Evolutionary conservation across 2,329 filamentous ascomycete genomes (phyloP).

Genomic region (Stylonectria norvegica): DNA sequence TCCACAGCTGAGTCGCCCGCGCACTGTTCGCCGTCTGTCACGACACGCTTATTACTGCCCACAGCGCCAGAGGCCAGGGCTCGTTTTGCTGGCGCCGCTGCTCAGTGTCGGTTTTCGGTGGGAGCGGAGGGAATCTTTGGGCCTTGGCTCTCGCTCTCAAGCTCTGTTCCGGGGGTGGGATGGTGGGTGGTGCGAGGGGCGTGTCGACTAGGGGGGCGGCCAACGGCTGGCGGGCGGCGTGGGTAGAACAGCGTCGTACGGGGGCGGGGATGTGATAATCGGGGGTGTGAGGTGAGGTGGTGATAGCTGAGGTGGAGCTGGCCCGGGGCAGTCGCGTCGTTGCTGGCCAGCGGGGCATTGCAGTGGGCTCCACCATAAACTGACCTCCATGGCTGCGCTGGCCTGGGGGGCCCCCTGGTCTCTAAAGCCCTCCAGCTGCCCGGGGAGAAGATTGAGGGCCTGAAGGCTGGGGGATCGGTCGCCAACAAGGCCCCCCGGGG

Average conservation of each 20-base stretch:
- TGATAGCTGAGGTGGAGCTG: conserved; percentile 20
- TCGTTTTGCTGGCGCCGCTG: conserved; percentile 23
- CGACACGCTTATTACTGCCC: no score
- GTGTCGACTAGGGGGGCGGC: conserved; percentile 21
- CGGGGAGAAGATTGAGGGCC: no score
- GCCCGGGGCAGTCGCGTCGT: not conserved
- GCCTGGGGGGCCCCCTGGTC: no score
- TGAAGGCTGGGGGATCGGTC: no score
- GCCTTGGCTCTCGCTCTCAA: no score
- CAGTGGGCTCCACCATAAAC: no score
- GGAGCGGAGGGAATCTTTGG: conserved; percentile 21
- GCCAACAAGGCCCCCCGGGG: no score
- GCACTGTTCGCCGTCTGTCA: conserved; percentile 28
- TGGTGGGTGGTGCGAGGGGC: conserved; percentile 27
- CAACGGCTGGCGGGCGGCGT: conserved; percentile 27
- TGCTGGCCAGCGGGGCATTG: no score
- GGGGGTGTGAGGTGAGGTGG: conserved; percentile 24
- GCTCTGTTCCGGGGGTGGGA: conserved; percentile 15
- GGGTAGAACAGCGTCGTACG: conserved; percentile 33
- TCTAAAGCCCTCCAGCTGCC: no score
- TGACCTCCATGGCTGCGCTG: no score
- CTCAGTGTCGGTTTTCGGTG: conserved; percentile 25
- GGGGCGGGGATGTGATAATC: conserved; percentile 18
- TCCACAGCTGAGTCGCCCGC: conserved; percentile 25
- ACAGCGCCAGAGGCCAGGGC: conserved; percentile 21